A percentile compares a stretch with the other conserved stretches of the same genome.
Evolutionary conservation across 2,329 filamentous ascomycete species (phyloP).

Genomic region (Ophiostoma ulmi): DNA sequence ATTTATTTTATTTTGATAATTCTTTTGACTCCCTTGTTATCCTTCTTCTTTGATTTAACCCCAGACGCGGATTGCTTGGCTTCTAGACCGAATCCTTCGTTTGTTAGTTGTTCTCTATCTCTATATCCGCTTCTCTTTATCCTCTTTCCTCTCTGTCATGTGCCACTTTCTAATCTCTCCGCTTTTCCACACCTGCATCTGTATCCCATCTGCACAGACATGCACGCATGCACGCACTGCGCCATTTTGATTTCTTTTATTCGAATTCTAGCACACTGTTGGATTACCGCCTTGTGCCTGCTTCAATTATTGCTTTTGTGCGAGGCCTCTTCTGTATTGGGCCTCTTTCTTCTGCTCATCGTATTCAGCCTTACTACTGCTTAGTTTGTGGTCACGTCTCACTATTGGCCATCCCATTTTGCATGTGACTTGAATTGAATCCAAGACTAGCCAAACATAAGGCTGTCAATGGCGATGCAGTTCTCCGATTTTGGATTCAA

Average conservation of each 20-base stretch:
- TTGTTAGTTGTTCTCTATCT: neutral
- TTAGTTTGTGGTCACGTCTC: neutral
- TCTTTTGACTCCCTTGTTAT: neutral
- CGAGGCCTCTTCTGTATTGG: neutral
- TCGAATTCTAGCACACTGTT: neutral
- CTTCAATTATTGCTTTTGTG: neutral
- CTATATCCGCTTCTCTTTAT: neutral
- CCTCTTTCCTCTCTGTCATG: too few relatives aligned
- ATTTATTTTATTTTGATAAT: neutral
- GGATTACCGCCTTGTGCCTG: neutral
- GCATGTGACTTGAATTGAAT: neutral
- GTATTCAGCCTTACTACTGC: neutral
- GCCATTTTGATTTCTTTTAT: neutral
- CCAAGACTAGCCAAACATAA: neutral
- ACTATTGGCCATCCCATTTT: too few relatives aligned
- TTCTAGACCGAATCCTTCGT: neutral
- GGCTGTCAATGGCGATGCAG: neutral
- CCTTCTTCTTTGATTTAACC: neutral
- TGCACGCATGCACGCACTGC: neutral
- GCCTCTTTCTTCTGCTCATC: neutral
- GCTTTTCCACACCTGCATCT: neutral
- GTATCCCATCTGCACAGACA: neutral
- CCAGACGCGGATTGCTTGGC: neutral
- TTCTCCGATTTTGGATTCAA: too few relatives aligned
- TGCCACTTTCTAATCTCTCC: neutral